Base-by-base conservation (phyloP, 495 filamentous ascomycete genomes). In the Parachaetomium inaequale region DNA sequence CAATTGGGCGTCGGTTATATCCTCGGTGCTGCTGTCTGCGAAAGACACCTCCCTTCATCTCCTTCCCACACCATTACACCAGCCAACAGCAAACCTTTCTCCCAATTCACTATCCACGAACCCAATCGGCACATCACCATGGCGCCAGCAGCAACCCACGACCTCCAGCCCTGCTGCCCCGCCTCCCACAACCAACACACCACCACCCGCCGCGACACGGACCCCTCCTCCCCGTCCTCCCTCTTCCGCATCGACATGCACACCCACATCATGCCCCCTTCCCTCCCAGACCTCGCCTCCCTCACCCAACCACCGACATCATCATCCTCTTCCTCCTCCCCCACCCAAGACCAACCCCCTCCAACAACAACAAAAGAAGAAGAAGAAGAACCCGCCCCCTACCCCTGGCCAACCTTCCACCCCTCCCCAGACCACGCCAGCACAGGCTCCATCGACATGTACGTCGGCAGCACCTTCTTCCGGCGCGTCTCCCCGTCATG, bases 191-290 rank as follows among this genome's bases (percentile, higher is more conserved):
- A 46, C 52, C 14, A 19, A 36, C 25, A 32, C 42, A 17, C 21
- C 45, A 28, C 19, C 51, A 17, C 32, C 17, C 34, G 4, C 28
- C 26, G 3, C n/a, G 46, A 17, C 36, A 15, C 36, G 36, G 15
- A 46, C 57, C 52, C 19, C 8, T 58, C 49, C 26, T 54, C 40
- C 52, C 62, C 50, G 1, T 29, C 55, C 19, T 58, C 55, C 38
- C 66, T 71, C 53, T 71, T 69, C 64, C 64, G 69, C 51, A 71
- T 71, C 61, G 69, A 71, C 58, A 65, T 71, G 64, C 69, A 71
- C 69, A 71, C 69, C 7, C 69, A 71, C 66, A 69, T 71, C 59
- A 71, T 71, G 69, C 69, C 69, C 5, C 49, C 59, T 11, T 62
- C 62, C 43, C 62, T 71, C 2, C 69, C 69, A 1, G 62, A 65